phyloP scores from a whole-genome alignment of 1,139 yeast genomes.

The Kodamaea ohmeri region DNA sequence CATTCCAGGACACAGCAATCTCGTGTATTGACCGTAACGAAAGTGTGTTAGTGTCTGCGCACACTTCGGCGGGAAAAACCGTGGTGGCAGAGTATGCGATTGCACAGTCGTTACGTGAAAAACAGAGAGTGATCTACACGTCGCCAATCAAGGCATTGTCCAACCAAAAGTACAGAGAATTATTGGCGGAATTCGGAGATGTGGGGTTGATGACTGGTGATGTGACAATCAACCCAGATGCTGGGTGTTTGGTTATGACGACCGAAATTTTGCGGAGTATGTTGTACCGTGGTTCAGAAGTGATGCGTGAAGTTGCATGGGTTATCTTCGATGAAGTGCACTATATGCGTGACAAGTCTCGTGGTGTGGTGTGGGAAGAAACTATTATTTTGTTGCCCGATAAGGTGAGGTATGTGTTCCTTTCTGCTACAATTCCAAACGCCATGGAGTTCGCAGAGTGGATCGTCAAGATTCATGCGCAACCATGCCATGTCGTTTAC shows the following conservation, averaged over 20 bases:
- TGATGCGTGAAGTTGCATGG: constrained; percentile 96
- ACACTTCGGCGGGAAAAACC: constrained; percentile 98
- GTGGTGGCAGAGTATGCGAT: constrained; percentile 99
- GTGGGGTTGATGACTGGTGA: constrained; percentile 98
- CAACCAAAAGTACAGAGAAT: constrained; percentile 93
- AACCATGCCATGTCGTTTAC: constrained; percentile 97
- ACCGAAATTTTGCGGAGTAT: constrained; percentile 91
- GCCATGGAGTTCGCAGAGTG: constrained; percentile 99
- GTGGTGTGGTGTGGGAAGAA: constrained; percentile 99
- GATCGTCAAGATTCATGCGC: constrained; percentile 92
- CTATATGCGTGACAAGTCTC: constrained; percentile 90
- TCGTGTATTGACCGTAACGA: constrained; percentile 93
- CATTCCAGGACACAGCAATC: constrained; percentile 93
- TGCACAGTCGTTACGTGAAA: constrained; percentile 86
- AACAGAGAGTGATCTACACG: constrained; percentile 93
- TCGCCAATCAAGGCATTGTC: constrained; percentile 97
- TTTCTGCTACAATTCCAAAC: constrained; percentile 96
- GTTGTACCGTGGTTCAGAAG: constrained; percentile 92
- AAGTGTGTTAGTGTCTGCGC: constrained; percentile 97
- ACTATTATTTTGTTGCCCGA: constrained; percentile 93
- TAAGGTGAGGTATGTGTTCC: constrained; percentile 81
- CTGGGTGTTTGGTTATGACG: constrained; percentile 96
- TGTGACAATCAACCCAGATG: constrained; percentile 95
- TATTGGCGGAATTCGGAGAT: constrained; percentile 88
- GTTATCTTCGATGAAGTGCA: constrained; percentile 96